Base-by-base conservation (phyloP, 371 early-diverging fungal species). In the Phascolomyces articulosus region DNA sequence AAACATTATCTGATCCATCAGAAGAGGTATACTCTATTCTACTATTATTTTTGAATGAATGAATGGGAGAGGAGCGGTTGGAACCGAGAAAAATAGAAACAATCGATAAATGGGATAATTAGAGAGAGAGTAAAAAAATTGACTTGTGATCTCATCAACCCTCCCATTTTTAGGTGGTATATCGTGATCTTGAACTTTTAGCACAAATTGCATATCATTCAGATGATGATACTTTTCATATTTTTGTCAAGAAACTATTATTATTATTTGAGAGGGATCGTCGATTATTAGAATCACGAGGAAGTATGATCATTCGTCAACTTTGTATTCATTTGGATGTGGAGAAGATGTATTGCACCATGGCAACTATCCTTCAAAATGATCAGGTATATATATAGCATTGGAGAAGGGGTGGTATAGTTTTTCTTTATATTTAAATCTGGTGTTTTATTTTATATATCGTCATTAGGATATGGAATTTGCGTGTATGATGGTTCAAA, bases 401-500 rank as follows among this genome's bases (percentile, higher is more conserved):
- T n/a, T n/a, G n/a, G n/a, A n/a, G n/a, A n/a, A n/a, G n/a, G n/a
- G n/a, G n/a, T n/a, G 23, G 21, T 40, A 51, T 23, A 21, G 20
- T 24, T 1, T 24, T 10, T 24, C 4, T 24, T 10, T 24, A 1
- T 51, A 10, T 24, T 7, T 49, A 16, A 6, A 31, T 31, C 3
- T 31, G 31, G 28, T 28, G 10, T 24, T 28, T 24, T 20, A 29
- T 4, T 20, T 29, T 4, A 20, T 41, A 16, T 4, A 40, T n/a
- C 15, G 4, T 13, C 29, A 18, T n/a, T 56, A 71, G 75, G 93
- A 93, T 75, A 62, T 93, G 29, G 95, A 94, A 56, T 95, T 95
- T 83, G 91, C 93, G 8, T 87, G 88, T 61, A 91, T 89, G 15
- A 96, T 97, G 95, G 93, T 97, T 1, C 95, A 95, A 71, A 93